phyloP scores from a whole-genome alignment of 2,329 filamentous ascomycete genomes.

The Leptographium radiaticola region DNA sequence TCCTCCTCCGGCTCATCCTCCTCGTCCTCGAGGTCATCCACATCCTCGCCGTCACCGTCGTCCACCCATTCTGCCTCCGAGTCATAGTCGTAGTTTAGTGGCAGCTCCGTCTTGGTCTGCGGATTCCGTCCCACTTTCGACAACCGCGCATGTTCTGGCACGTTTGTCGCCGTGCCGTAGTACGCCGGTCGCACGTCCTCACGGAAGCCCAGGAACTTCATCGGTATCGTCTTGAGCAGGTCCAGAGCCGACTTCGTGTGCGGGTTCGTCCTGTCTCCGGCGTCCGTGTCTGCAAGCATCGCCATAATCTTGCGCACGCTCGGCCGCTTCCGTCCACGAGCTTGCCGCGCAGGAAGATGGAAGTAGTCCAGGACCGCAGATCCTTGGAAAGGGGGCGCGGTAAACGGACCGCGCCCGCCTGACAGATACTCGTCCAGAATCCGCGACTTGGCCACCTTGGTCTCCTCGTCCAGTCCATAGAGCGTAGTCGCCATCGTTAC shows the following conservation, averaged over 20 bases:
- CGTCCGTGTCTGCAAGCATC: constrained; percentile 13
- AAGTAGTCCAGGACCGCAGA: constrained; percentile 30
- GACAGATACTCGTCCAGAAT: constrained; percentile 39
- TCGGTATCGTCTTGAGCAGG: constrained; percentile 39
- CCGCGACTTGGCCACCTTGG: constrained; percentile 34
- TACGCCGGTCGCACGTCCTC: constrained; percentile 59
- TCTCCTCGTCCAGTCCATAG: constrained; percentile 45
- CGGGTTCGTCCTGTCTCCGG: constrained; percentile 27
- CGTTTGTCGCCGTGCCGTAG: constrained; percentile 56
- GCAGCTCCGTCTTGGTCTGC: constrained; percentile 35
- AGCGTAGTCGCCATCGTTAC: constrained; percentile 53
- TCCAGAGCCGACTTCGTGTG: constrained; percentile 23
- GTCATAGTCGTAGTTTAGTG: constrained; percentile 70
- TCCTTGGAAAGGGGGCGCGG: constrained; percentile 21
- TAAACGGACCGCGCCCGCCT: constrained; percentile 33
- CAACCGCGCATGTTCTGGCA: constrained; percentile 37
- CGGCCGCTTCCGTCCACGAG: constrained; percentile 16
- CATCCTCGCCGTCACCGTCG: constrained; percentile 58
- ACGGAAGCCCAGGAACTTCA: constrained; percentile 50
- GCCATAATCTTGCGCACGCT: constrained; percentile 51
- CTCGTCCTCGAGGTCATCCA: constrained; percentile 54
- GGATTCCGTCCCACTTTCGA: constrained; percentile 40
- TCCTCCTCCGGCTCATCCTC: constrained; percentile 60
- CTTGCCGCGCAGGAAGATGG: constrained; percentile 23
- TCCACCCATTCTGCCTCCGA: constrained; percentile 78